These are phyloP conservation scores for Microglena sp. DNA, from an alignment of 139 green algal genomes.

Conservation along the genomic window DNA sequence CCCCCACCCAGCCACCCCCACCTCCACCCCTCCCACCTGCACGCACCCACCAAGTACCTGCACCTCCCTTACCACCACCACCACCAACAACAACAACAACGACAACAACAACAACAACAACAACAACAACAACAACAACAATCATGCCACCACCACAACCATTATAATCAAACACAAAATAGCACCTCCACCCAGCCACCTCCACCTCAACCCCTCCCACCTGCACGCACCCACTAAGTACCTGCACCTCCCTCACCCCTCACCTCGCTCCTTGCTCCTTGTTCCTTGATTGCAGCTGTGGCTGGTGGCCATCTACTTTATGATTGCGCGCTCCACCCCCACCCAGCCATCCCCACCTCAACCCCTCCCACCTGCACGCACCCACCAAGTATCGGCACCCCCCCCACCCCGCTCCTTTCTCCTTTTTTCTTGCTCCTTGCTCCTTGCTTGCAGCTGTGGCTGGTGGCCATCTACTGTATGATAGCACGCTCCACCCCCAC, in stretches of 20 bases:
- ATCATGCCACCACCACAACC: too few relatives aligned
- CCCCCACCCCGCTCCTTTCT: background rate
- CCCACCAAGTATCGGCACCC: background rate
- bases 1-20: background rate
- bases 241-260: too few relatives aligned
- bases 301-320: background rate
- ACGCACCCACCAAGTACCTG: too few relatives aligned
- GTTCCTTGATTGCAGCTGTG: background rate
- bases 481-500: slow-evolving; percentile 35
- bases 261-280: background rate
- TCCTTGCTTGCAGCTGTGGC: slow-evolving; percentile 61
- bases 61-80: too few relatives aligned
- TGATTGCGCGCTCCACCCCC: background rate
- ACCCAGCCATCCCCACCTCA: background rate
- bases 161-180: too few relatives aligned
- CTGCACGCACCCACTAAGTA: background rate
- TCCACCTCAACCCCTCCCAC: background rate
- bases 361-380: background rate
- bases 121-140: too few relatives aligned
- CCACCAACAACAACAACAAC: too few relatives aligned
- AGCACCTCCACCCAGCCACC: background rate
- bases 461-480: slow-evolving; percentile 56
- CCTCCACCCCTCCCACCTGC: background rate
- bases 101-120: too few relatives aligned
- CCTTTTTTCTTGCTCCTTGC: background rate